Evolutionary conservation across 176 grass and related monocot species (phyloP).

Genomic region (Rhynchospora pubera): DNA sequence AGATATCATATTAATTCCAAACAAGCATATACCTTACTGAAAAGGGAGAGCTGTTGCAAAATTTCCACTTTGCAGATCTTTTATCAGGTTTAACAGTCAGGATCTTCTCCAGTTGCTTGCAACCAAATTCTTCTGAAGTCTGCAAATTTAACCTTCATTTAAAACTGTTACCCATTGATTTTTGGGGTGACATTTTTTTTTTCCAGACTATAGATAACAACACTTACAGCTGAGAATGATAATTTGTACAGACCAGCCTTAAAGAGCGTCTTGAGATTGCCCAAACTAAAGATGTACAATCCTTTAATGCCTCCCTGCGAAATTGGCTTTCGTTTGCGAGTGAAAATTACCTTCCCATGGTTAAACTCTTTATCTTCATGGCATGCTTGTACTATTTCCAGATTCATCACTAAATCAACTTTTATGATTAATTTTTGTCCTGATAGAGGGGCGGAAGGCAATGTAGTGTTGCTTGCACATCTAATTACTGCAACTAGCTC

Average conservation of each 20-base stretch:
- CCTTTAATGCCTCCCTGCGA: constrained; percentile 23
- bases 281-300: constrained; percentile 28
- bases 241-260: constrained; percentile 32
- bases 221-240: constrained; percentile 41
- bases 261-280: constrained; percentile 2
- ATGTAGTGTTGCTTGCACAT: constrained; percentile 3
- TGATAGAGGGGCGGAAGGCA: background rate
- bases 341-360: background rate
- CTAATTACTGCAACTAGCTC: constrained; percentile 33
- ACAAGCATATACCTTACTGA: constrained; percentile 6
- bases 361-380: constrained; percentile 10
- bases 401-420: constrained; percentile 31
- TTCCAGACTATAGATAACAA: background rate
- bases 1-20: constrained; percentile 3
- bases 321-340: constrained; percentile 11
- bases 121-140: constrained; percentile 19
- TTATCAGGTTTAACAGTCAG: constrained; percentile 26
- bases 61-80: constrained; percentile 19
- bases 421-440: constrained; percentile 28
- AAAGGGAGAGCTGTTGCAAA: background rate
- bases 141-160: background rate
- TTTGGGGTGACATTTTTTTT: too few species aligned
- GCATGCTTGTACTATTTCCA: constrained; percentile 18
- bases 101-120: constrained; percentile 5
- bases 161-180: too few species aligned